Conservation (phyloP, 2,329 filamentous ascomycete genomes). For the Didymellaceae sp. region DNA sequence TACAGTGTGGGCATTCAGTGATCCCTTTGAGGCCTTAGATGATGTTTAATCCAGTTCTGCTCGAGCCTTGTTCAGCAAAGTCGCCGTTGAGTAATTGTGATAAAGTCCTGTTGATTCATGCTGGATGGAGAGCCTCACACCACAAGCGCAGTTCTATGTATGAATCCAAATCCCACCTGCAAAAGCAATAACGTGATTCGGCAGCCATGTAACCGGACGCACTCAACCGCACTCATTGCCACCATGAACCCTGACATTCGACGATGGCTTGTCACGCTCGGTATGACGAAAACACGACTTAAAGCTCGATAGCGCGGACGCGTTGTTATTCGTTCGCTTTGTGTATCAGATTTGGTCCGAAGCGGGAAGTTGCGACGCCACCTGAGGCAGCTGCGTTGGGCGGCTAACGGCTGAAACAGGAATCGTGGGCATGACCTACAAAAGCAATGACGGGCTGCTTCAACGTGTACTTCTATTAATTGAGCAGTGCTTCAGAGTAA, state of each 20-base stretch:
- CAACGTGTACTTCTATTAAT: not conserved
- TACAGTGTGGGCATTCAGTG: not conserved
- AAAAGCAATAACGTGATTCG: constrained; percentile 13
- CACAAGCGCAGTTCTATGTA: too few relatives aligned
- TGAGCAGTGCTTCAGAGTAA: not conserved
- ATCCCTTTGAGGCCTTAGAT: too few relatives aligned
- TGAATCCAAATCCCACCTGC: not conserved
- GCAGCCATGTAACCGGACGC: constrained; percentile 1
- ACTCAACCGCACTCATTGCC: not conserved
- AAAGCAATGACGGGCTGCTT: constrained; percentile 7
- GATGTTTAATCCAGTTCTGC: too few relatives aligned
- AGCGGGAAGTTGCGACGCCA: constrained; percentile 8
- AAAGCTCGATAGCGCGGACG: not conserved
- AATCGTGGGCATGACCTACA: not conserved
- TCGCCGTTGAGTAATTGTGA: too few relatives aligned
- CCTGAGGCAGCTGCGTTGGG: constrained; percentile 15
- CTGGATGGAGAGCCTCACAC: too few relatives aligned
- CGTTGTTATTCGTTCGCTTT: not conserved
- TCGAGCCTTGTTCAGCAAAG: too few relatives aligned
- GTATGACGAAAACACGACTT: constrained; percentile 13
- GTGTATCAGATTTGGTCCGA: constrained; percentile 7
- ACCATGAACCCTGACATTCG: not conserved
- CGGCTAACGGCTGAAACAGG: constrained; percentile 7
- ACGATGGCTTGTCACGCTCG: constrained; percentile 6
- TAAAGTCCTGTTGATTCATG: too few relatives aligned